Base-by-base conservation (phyloP, 495 filamentous ascomycete species). In the Xylaria scruposa region DNA sequence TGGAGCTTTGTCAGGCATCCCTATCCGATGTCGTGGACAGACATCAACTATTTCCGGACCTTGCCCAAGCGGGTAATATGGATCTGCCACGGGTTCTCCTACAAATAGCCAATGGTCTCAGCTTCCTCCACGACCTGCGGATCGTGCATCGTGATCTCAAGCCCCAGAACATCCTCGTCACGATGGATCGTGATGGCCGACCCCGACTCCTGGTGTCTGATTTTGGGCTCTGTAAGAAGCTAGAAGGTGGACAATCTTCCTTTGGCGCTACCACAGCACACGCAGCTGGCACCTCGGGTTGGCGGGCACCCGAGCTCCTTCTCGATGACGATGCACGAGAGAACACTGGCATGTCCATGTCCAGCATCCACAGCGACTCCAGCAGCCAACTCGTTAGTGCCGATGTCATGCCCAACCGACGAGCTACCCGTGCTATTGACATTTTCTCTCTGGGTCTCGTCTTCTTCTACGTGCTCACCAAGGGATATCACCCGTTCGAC, bases 121-220 rank as follows among this genome's bases (percentile, higher is more conserved):
- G 91, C 67, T 94, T 98, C 81, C 84, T 99, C 24, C 96, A 99
- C 80, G 91, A 90, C 17, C 86, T 98, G 56, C 91, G 97, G 65
- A 97, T 99, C 74, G 97, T 99, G 15, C 96, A 99, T 79, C 92
- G 96, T 61, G 96, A 99, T 80, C 86, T 99, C 74, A 99, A 99
- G 78, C 96, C 96, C 1, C 96, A 98, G 76, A 99, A 99, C 75
- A 97, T 98, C 58, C 86, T 99, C 0, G 94, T 97, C 62, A 83
- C 86, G 51, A 85, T 88, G 80, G 83, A 85, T 82, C 82, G 89
- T 80, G 83, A 86, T 59, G 84, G 85, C n/a, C 85, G 81, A 54
- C 90, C 91, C 40, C 92, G 95, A 19, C 84, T 98, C 4, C 89
- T 98, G 12, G 97, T 99, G 44, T 98, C 97, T 1, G 96, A 98